phyloP scores from a whole-genome alignment of 1,284 basidiomycete species.

The Coriolopsis trogii region DNA sequence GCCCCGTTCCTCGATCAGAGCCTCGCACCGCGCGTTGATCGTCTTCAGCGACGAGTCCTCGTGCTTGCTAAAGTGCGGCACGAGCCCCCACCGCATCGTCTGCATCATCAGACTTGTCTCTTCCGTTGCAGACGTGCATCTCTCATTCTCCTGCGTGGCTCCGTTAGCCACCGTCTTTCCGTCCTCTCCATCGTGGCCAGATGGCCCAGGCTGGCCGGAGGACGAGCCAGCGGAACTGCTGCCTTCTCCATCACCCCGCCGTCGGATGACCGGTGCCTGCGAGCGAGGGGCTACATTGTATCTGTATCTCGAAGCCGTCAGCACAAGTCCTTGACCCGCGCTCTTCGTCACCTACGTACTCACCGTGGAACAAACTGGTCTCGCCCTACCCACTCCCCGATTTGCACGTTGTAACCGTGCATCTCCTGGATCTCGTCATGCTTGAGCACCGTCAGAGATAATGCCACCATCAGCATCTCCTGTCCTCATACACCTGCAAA shows the following conservation, averaged over 20 bases:
- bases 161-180: background rate
- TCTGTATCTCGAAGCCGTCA: constrained; percentile 27
- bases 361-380: constrained; percentile 45
- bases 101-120: constrained; percentile 48
- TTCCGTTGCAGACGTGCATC: constrained; percentile 23
- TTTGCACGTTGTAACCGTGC: constrained; percentile 45
- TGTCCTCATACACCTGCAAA: background rate
- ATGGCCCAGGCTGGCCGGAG: background rate
- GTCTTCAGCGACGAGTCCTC: constrained; percentile 75
- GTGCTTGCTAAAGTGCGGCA: constrained; percentile 84
- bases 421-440: constrained; percentile 44
- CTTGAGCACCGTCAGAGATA: constrained; percentile 22
- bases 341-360: background rate
- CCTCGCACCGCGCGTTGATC: constrained; percentile 90
- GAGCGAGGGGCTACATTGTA: constrained; percentile 77
- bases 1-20: constrained; percentile 62
- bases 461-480: background rate
- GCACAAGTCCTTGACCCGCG: constrained; percentile 29
- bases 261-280: constrained; percentile 66
- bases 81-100: constrained; percentile 90
- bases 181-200: too few species aligned
- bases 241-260: constrained; percentile 19
- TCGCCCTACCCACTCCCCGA: constrained; percentile 66
- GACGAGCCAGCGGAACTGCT: background rate
- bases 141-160: background rate